Base-by-base conservation (phyloP, 768 basidiomycete species). In the Lentinula raphanica region DNA sequence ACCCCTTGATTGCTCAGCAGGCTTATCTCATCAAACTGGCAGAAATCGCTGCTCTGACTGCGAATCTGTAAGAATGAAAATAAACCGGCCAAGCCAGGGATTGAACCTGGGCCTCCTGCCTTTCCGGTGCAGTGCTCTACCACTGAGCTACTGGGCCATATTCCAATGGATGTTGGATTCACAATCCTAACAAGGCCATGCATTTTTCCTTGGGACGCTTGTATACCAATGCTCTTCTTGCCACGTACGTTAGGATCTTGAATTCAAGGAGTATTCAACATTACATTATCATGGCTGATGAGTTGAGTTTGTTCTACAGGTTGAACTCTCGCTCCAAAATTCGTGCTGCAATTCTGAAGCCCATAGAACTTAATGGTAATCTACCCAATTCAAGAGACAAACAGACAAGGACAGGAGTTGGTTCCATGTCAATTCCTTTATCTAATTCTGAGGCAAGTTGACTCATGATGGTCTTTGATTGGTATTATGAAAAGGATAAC, bases 221-320 rank as follows among this genome's bases (percentile, higher is more conserved):
- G 50, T 66, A 67, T 57, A 67, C 67, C 17, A 67, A 67, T 38
- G 60, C 67, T 11, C 59, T 67, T 28, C 61, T 67, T 5, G 64
- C 64, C 4, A 68, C 64, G 67, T 5, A 68, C 64, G 67, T 66
- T 3, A 58, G 65, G 59, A 23, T 23, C 17, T 8, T 58, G n/a
- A n/a, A 28, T 13, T 15, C 17, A 5, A 36, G n/a, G n/a, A n/a
- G n/a, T 35, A 6, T 6, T 8, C 6, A 11, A 51, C 13, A 35
- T 9, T 1, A 17, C 17, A 5, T 21, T 1, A 36, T 21, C n/a
- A 40, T 40, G 39, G 19, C 39, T 40, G 39, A 40, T n/a, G 1
- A 38, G 11, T 6, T 7, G 32, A 19, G 11, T 5, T 2, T 8
- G 25, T 36, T 32, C 15, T 51, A 12, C n/a, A 51, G 50, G 11